These are phyloP conservation scores for Globisporangium nagaii DNA, from an alignment of 352 stramenopile genomes.

Conservation along the genomic window DNA sequence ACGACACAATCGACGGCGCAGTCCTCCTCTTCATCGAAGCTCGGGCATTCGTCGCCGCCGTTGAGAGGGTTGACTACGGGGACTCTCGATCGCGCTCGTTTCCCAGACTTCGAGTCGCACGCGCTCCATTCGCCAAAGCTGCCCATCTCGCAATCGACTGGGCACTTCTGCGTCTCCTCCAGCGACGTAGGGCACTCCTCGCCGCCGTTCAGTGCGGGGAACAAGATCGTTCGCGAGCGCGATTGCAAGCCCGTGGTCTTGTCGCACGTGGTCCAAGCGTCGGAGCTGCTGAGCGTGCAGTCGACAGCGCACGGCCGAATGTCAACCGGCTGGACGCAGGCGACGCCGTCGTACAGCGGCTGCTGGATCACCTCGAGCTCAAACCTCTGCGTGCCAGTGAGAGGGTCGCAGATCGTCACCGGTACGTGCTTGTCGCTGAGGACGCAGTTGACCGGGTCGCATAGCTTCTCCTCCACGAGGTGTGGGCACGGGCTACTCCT, in stretches of 20 bases:
- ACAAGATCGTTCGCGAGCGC: constrained; percentile 22
- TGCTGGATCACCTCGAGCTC: constrained; percentile 16
- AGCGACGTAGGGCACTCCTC: constrained; percentile 22
- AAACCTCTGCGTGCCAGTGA: constrained; percentile 23
- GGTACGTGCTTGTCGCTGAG: constrained; percentile 32
- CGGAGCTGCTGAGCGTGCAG: constrained; percentile 39
- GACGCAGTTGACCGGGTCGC: constrained; percentile 38
- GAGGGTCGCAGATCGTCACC: constrained; percentile 11
- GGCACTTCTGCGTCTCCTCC: constrained; percentile 23
- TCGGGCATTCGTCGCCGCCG: constrained; percentile 25
- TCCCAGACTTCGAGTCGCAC: constrained; percentile 22
- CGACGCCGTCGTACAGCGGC: constrained; percentile 31
- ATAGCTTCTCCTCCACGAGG: constrained; percentile 20
- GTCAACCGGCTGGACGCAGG: constrained; percentile 18
- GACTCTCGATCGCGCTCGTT: constrained; percentile 18
- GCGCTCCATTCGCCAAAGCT: constrained; percentile 23
- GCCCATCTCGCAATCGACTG: constrained; percentile 39
- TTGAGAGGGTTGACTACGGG: constrained; percentile 21
- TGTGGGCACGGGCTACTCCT: constrained; percentile 22
- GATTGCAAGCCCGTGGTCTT: constrained; percentile 22
- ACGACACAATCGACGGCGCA: constrained; percentile 49
- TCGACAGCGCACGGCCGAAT: constrained; percentile 27
- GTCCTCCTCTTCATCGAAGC: constrained; percentile 10
- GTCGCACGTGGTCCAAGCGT: constrained; percentile 30
- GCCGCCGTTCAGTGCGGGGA: constrained; percentile 27